phyloP scores from a whole-genome alignment of 2,329 filamentous ascomycete genomes.

The Scedosporium aurantiacum region DNA sequence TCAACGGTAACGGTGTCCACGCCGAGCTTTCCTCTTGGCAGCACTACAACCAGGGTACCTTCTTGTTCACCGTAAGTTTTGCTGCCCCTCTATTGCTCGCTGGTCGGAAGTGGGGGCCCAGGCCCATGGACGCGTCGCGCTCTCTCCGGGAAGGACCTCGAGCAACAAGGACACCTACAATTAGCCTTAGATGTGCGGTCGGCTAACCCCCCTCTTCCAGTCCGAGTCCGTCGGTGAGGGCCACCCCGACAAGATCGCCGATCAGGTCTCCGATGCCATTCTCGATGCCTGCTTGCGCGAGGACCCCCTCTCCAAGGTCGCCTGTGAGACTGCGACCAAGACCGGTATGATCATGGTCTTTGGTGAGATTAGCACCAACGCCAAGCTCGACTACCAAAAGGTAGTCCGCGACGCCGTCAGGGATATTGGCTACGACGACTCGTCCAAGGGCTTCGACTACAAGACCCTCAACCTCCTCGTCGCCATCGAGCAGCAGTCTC shows the following conservation, averaged over 20 bases:
- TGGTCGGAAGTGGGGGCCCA: background rate
- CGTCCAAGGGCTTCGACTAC: slow-evolving; percentile 98
- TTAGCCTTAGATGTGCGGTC: background rate
- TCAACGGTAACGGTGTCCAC: slow-evolving; percentile 25
- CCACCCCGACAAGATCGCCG: slow-evolving; percentile 94
- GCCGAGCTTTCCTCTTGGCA: slow-evolving; percentile 23
- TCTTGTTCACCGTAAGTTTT: slow-evolving; percentile 65
- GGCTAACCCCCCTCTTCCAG: slow-evolving; percentile 25
- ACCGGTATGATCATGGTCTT: slow-evolving; percentile 99
- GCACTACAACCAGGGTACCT: slow-evolving; percentile 55
- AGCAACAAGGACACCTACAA: slow-evolving; percentile 10
- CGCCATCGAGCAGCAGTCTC: slow-evolving; percentile 97
- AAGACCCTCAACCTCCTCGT: slow-evolving; percentile 98
- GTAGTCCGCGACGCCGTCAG: slow-evolving; percentile 89
- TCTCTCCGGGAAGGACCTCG: background rate
- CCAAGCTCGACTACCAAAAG: slow-evolving; percentile 94
- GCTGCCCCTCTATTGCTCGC: background rate
- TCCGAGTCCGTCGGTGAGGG: slow-evolving; percentile 85
- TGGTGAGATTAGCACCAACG: slow-evolving; percentile 96
- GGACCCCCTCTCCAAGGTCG: slow-evolving; percentile 96
- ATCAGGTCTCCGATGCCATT: slow-evolving; percentile 96
- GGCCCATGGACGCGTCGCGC: background rate
- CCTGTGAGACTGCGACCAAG: slow-evolving; percentile 99
- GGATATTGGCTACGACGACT: slow-evolving; percentile 97
- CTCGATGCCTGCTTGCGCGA: slow-evolving; percentile 94